These are phyloP conservation scores for Malania oleifera DNA, from an alignment of 164 flowering plant genomes.

Conservation along the genomic window DNA sequence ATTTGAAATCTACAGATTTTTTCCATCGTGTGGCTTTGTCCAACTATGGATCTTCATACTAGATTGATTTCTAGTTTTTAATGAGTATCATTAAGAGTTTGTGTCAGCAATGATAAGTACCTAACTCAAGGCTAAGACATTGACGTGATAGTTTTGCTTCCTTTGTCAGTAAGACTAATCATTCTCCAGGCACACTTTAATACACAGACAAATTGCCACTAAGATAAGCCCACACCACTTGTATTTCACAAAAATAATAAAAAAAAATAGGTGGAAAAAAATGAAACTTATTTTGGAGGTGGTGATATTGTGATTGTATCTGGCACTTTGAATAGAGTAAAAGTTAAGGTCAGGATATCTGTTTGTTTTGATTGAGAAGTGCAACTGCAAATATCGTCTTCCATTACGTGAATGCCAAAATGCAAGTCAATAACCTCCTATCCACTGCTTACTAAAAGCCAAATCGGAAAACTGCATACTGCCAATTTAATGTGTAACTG, in stretches of 20 bases:
- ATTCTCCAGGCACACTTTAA: background rate
- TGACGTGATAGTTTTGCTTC: background rate
- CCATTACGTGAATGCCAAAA: background rate
- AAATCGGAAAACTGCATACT: too few species aligned
- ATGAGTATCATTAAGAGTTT: background rate
- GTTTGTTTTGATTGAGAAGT: background rate
- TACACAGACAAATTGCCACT: background rate
- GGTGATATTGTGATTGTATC: background rate
- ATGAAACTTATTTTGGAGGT: background rate
- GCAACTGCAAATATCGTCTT: background rate
- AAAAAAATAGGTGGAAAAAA: background rate
- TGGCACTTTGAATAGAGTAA: background rate
- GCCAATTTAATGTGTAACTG: too few species aligned
- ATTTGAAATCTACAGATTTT: too few species aligned
- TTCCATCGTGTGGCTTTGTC: too few species aligned
- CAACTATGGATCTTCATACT: too few species aligned
- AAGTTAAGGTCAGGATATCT: background rate
- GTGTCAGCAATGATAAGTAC: too few species aligned
- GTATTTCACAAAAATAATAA: too few species aligned
- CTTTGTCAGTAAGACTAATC: background rate
- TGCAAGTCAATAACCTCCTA: background rate
- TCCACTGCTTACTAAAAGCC: background rate
- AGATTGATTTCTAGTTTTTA: too few species aligned
- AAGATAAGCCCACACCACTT: background rate
- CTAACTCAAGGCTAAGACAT: background rate